Evolutionary conservation across 2,329 filamentous ascomycete genomes (phyloP).

Genomic region (Ophiostoma himal-ulmi): DNA sequence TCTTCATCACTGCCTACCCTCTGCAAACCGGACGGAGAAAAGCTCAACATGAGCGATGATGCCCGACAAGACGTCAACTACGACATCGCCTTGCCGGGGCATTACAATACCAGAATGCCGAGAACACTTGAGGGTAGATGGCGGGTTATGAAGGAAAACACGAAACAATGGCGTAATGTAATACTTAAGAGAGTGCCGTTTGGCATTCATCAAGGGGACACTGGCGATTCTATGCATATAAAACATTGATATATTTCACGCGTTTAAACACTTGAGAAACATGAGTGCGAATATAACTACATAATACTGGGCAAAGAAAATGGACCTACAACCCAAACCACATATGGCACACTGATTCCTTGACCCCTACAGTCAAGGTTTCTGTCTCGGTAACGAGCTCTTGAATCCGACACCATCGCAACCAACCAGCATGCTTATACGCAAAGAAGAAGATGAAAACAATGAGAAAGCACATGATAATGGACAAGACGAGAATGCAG

Average conservation of each 20-base stretch:
- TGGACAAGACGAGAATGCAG: background rate
- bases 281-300: background rate
- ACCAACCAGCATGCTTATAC: background rate
- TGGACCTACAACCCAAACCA: background rate
- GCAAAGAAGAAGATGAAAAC: background rate
- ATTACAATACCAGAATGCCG: background rate
- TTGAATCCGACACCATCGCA: constrained; percentile 13
- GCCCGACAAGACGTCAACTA: background rate
- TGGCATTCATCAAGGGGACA: background rate
- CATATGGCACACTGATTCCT: background rate
- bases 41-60: background rate
- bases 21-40: background rate
- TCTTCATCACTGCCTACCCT: no score
- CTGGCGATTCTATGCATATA: constrained; percentile 11
- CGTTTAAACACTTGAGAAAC: background rate
- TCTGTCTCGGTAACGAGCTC: constrained; percentile 19
- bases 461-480: background rate
- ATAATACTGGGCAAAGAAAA: background rate
- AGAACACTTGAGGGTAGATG: background rate
- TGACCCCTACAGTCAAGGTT: constrained; percentile 6
- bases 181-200: background rate
- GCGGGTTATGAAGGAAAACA: background rate
- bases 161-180: constrained; percentile 10
- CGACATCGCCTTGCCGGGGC: background rate
- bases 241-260: background rate